phyloP scores from a whole-genome alignment of 2,329 filamentous ascomycete species.

The Tolypocladium nubicola region DNA sequence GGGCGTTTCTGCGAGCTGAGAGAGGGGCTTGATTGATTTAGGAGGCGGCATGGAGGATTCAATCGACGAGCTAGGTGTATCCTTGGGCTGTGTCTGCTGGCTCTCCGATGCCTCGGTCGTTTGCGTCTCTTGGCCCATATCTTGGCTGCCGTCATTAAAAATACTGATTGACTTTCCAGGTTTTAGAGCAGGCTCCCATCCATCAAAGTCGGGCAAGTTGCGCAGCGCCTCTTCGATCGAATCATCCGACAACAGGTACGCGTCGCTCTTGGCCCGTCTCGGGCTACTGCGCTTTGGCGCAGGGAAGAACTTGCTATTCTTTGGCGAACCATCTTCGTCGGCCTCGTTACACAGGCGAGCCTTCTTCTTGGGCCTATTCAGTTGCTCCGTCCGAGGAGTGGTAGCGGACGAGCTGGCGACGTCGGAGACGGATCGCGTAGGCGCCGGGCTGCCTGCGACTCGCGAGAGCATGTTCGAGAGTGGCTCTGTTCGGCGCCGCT shows the following conservation, averaged over 20 bases:
- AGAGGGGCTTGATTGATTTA: constrained; percentile 8
- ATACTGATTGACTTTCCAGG: constrained; percentile 27
- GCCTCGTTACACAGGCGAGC: constrained; percentile 40
- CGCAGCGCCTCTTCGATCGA: constrained; percentile 44
- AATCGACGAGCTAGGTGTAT: constrained; percentile 11
- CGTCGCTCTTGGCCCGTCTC: constrained; percentile 24
- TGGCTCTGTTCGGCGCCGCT: constrained; percentile 43
- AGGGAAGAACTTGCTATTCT: constrained; percentile 47
- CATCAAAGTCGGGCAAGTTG: constrained; percentile 40
- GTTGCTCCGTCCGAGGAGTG: constrained; percentile 11
- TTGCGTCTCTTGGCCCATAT: constrained; percentile 5
- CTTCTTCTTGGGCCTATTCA: constrained; percentile 43
- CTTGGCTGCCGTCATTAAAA: constrained; percentile 31
- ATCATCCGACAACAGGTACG: constrained; percentile 43
- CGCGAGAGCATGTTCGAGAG: constrained; percentile 31
- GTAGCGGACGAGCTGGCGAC: constrained; percentile 4
- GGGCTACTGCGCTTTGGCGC: constrained; percentile 15
- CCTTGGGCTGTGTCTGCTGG: constrained; percentile 11
- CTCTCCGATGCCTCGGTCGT: constrained; percentile 7
- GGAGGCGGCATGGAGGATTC: constrained; percentile 19
- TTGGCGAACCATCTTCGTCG: constrained; percentile 19
- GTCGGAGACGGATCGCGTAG: constrained; percentile 6
- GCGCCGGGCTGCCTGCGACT: constrained; percentile 11
- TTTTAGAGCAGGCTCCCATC: constrained; percentile 30
- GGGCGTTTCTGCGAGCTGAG: constrained; percentile 16